These are phyloP conservation scores for Alternaria rosae DNA, from an alignment of 2,329 filamentous ascomycete genomes.

Conservation along the genomic window DNA sequence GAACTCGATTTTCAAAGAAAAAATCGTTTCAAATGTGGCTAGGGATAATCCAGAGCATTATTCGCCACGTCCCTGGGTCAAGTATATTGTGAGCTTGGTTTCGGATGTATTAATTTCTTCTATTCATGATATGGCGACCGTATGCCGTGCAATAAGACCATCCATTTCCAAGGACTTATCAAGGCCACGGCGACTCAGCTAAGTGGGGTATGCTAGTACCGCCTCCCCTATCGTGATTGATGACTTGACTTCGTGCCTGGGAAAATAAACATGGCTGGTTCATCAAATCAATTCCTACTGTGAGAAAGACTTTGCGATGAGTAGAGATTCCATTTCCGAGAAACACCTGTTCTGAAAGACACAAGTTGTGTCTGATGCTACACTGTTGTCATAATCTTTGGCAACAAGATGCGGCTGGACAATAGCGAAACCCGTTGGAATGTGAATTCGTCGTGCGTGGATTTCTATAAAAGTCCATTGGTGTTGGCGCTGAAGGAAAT, in stretches of 20 bases:
- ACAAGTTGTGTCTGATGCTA: too few species aligned
- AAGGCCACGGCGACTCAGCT: not conserved
- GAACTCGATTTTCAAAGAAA: not conserved
- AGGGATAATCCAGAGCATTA: not conserved
- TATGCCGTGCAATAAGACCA: not conserved
- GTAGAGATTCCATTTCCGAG: too few species aligned
- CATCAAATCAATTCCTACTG: too few species aligned
- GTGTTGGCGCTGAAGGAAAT: not conserved
- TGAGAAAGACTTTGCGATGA: too few species aligned
- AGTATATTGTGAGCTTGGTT: accelerated
- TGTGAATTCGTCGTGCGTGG: too few species aligned
- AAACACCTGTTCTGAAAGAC: too few species aligned
- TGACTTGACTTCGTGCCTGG: not conserved
- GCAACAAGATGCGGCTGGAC: too few species aligned
- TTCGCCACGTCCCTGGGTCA: not conserved
- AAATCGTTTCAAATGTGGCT: not conserved
- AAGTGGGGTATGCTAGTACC: not conserved
- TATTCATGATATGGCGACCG: not conserved
- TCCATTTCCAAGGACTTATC: not conserved
- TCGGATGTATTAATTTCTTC: not conserved
- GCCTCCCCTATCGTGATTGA: not conserved
- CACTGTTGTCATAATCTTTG: too few species aligned
- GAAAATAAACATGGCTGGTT: too few species aligned
- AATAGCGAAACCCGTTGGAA: too few species aligned
- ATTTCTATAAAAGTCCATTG: not conserved